A percentile compares a stretch with the other conserved stretches of the same genome.
These are phyloP conservation scores for Glaciozyma antarctica DNA, from an alignment of 768 basidiomycete species.

Conservation along the genomic window DNA sequence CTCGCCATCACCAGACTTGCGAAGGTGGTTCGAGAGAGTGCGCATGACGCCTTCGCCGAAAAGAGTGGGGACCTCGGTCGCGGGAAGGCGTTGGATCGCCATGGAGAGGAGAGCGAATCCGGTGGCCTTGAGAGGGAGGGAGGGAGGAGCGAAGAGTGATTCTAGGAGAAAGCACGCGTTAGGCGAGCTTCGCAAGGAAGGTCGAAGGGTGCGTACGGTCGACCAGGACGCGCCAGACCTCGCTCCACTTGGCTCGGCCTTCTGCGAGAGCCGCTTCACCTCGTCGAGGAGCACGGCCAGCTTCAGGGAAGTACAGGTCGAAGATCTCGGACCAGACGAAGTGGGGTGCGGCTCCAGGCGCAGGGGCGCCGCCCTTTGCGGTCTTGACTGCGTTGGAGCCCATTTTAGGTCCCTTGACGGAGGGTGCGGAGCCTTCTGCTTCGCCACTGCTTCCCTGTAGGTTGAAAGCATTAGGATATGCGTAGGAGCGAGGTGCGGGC, in stretches of 20 bases:
- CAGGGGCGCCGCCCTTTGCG: constrained; percentile 37
- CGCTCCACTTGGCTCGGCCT: constrained; percentile 61
- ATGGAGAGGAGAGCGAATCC: constrained; percentile 87
- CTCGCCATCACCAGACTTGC: constrained; percentile 53
- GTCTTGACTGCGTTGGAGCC: constrained; percentile 32
- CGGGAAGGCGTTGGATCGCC: constrained; percentile 57
- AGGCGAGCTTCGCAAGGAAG: too few relatives aligned
- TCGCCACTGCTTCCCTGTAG: constrained; percentile 36
- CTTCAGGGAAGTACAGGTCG: constrained; percentile 56
- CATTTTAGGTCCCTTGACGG: constrained; percentile 24
- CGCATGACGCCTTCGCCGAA: constrained; percentile 95
- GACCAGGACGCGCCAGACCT: constrained; percentile 82
- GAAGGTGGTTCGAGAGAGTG: constrained; percentile 91
- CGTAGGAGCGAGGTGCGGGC: neutral
- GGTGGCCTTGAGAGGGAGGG: constrained; percentile 83
- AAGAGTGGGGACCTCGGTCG: constrained; percentile 65
- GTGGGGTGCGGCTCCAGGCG: constrained; percentile 66
- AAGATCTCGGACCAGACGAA: constrained; percentile 82
- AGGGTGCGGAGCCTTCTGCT: constrained; percentile 47
- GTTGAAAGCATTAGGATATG: constrained; percentile 12
- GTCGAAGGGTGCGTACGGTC: constrained; percentile 56
- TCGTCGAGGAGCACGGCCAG: constrained; percentile 27
- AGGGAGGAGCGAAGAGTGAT: constrained; percentile 70
- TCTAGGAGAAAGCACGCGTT: constrained; percentile 46
- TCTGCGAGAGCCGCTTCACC: constrained; percentile 19